A percentile compares a stretch with the other conserved stretches of the same genome.
phyloP scores from a whole-genome alignment of 169 alveolate species.

The Plasmodium chabaudi region DNA sequence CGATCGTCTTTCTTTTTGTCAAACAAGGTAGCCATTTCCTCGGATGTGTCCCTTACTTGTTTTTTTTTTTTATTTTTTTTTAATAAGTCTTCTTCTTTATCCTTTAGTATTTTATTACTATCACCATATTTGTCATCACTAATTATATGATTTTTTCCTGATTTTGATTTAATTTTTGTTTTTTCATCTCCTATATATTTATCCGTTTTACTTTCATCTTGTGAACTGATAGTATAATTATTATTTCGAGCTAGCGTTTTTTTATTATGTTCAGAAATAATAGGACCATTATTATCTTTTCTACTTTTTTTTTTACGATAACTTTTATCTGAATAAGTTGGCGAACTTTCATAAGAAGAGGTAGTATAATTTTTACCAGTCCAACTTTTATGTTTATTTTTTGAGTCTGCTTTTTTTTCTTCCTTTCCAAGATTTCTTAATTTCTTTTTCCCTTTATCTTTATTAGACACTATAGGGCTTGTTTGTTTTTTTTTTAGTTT shows the following conservation, averaged over 20 bases:
- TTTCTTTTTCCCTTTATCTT: neutral
- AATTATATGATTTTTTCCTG: neutral
- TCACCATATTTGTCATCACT: neutral
- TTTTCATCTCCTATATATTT: neutral
- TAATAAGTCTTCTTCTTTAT: neutral
- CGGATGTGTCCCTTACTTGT: neutral
- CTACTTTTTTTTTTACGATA: slow-evolving; percentile 15
- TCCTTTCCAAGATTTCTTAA: neutral
- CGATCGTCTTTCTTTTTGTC: neutral
- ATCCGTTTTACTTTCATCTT: neutral
- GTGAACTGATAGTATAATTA: neutral
- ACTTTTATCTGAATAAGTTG: neutral
- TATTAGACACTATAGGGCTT: no score
- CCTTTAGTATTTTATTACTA: neutral
- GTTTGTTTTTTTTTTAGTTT: no score
- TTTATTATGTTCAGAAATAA: neutral
- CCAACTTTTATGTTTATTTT: neutral
- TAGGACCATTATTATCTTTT: neutral
- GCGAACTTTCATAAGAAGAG: neutral
- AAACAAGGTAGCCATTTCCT: neutral
- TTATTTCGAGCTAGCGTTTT: neutral
- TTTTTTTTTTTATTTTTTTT: neutral
- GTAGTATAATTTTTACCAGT: neutral
- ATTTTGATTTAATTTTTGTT: neutral
- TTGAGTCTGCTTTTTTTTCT: neutral